A percentile compares a stretch with the other conserved stretches of the same genome.
phyloP scores from a whole-genome alignment of 2,329 filamentous ascomycete genomes.

The Aspergillus costaricaensis region DNA sequence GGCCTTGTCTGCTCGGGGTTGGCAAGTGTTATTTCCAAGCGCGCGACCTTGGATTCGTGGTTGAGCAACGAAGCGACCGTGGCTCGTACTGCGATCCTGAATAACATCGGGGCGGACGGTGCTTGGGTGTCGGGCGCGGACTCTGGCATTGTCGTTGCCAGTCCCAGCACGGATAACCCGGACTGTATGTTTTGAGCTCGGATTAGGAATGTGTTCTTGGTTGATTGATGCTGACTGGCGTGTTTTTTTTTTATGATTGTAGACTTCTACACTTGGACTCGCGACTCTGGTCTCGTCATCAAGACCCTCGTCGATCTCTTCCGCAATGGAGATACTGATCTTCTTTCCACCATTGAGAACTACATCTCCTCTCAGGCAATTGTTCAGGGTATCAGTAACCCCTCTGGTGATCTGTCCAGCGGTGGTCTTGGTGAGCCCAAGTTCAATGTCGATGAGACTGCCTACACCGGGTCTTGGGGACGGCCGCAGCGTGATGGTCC shows the following conservation, averaged over 20 bases:
- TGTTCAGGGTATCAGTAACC: constrained; percentile 68
- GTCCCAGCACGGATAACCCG: constrained; percentile 41
- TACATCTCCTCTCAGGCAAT: constrained; percentile 69
- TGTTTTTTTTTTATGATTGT: neutral
- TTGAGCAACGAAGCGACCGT: constrained; percentile 9
- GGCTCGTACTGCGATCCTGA: constrained; percentile 13
- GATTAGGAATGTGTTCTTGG: neutral
- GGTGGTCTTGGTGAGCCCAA: constrained; percentile 70
- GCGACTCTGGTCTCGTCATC: constrained; percentile 71
- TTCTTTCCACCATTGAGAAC: constrained; percentile 65
- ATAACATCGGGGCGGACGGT: constrained; percentile 16
- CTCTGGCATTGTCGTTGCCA: constrained; percentile 16
- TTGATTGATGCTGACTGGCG: neutral
- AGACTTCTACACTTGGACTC: constrained; percentile 80
- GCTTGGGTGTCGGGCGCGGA: constrained; percentile 10
- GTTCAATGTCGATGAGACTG: constrained; percentile 64
- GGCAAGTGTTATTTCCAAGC: neutral
- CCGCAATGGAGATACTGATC: constrained; percentile 57
- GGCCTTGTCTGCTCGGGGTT: neutral
- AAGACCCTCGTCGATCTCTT: constrained; percentile 70
- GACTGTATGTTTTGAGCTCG: constrained; percentile 50
- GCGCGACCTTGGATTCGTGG: constrained; percentile 11
- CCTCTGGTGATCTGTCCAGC: constrained; percentile 59
- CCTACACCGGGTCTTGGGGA: constrained; percentile 69
- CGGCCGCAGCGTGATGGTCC: constrained; percentile 80